phyloP scores from a whole-genome alignment of 2,329 filamentous ascomycete genomes.

The Curvularia eragrostidis region DNA sequence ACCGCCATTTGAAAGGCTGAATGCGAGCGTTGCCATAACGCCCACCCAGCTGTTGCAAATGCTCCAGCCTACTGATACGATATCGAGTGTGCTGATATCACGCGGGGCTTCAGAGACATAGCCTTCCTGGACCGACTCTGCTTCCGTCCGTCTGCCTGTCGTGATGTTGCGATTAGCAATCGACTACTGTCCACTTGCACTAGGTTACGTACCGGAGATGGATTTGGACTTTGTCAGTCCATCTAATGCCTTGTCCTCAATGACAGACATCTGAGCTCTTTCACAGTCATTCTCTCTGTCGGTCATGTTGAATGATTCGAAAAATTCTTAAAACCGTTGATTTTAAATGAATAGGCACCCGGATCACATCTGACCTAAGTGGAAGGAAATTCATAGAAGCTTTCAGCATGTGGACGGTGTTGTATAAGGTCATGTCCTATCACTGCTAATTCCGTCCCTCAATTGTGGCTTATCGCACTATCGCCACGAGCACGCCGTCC shows the following conservation, averaged over 20 bases:
- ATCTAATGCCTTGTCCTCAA: not conserved
- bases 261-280: not conserved
- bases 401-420: too few relatives aligned
- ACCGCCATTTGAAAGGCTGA: not conserved
- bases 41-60: constrained; percentile 1
- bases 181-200: not conserved
- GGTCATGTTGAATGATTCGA: not conserved
- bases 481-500: not conserved
- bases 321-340: not conserved
- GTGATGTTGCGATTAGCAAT: not conserved
- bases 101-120: not conserved
- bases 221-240: not conserved
- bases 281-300: not conserved
- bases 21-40: not conserved
- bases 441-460: not conserved
- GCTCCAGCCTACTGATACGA: constrained; percentile 1
- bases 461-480: constrained; percentile 1
- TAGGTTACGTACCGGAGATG: not conserved
- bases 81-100: not conserved
- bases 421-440: not conserved
- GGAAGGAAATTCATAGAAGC: too few relatives aligned
- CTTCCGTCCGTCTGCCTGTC: not conserved
- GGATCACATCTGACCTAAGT: not conserved
- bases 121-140: not conserved
- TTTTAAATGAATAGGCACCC: not conserved